Evolutionary conservation across 1,284 basidiomycete species (phyloP).

Genomic region (Bjerkandera adusta): DNA sequence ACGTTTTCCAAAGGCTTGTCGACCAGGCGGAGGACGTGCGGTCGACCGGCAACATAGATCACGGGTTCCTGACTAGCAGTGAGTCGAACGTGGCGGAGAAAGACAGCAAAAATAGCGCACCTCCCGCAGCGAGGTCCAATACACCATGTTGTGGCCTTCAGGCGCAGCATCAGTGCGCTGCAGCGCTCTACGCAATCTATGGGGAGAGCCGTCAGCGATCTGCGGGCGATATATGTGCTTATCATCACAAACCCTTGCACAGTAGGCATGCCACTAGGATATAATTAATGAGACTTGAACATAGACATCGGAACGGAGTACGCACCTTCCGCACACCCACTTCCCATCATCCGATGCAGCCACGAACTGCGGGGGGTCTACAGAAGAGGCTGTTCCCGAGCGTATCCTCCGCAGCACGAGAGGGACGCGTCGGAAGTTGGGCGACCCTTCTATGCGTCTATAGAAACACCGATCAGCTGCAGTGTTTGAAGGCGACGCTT

Average conservation of each 20-base stretch:
- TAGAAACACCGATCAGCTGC: not conserved
- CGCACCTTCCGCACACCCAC: conserved; percentile 83
- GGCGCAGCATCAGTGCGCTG: conserved; percentile 79
- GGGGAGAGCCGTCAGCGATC: not conserved
- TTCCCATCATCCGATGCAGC: conserved; percentile 45
- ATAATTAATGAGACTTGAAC: not conserved
- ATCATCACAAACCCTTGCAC: conserved; percentile 65
- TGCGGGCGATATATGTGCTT: not conserved
- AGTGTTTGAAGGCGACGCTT: not conserved
- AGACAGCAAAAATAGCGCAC: conserved; percentile 32
- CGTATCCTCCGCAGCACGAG: conserved; percentile 51
- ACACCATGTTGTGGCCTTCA: conserved; percentile 68
- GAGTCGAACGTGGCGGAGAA: conserved; percentile 8
- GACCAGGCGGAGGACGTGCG: conserved; percentile 91
- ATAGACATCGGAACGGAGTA: conserved; percentile 10
- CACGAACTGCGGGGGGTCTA: conserved; percentile 35
- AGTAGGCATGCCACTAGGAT: conserved; percentile 81
- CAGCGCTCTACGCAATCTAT: conserved; percentile 80
- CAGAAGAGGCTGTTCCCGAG: conserved; percentile 31
- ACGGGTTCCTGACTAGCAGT: conserved; percentile 81
- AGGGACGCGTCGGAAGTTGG: conserved; percentile 85
- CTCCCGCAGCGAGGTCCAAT: conserved; percentile 92
- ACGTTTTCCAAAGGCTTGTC: conserved; percentile 91
- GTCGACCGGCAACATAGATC: conserved; percentile 85
- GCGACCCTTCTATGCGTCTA: conserved; percentile 89